Evolutionary conservation across 2,329 filamentous ascomycete species (phyloP).

Genomic region (Cytospora paraplurivora): DNA sequence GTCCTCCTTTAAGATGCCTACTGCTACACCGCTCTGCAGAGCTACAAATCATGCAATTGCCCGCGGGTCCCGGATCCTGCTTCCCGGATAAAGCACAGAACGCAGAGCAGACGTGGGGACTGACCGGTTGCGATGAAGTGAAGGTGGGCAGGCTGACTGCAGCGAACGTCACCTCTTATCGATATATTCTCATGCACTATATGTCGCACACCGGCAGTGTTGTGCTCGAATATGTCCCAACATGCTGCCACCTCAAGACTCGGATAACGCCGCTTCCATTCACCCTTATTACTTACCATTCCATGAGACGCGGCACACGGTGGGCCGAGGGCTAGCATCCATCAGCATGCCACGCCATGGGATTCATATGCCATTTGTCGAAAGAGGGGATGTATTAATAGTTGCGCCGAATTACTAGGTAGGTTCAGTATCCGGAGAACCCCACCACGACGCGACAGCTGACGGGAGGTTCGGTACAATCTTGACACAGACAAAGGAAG

Average conservation of each 20-base stretch:
- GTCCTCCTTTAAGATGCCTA: constrained; percentile 2
- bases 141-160: not conserved
- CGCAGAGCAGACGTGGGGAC: not conserved
- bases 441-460: constrained; percentile 18
- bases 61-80: not conserved
- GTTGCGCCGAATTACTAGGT: not conserved
- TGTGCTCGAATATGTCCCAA: constrained; percentile 4
- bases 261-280: constrained; percentile 11
- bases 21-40: not conserved
- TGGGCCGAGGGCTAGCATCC: not conserved
- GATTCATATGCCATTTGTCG: not conserved
- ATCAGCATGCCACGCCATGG: not conserved
- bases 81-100: not conserved
- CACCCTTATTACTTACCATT: not conserved
- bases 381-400: constrained; percentile 4
- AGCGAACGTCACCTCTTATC: not conserved
- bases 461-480: constrained; percentile 8
- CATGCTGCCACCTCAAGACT: constrained; percentile 6
- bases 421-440: constrained; percentile 10
- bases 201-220: constrained; percentile 9
- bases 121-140: not conserved
- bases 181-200: not conserved
- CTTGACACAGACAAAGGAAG: constrained; percentile 6
- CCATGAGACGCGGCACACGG: constrained; percentile 2
- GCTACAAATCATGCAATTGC: not conserved